These are phyloP conservation scores for Candida pseudoviswanathii DNA, from an alignment of 1,139 yeast species.

Conservation along the genomic window DNA sequence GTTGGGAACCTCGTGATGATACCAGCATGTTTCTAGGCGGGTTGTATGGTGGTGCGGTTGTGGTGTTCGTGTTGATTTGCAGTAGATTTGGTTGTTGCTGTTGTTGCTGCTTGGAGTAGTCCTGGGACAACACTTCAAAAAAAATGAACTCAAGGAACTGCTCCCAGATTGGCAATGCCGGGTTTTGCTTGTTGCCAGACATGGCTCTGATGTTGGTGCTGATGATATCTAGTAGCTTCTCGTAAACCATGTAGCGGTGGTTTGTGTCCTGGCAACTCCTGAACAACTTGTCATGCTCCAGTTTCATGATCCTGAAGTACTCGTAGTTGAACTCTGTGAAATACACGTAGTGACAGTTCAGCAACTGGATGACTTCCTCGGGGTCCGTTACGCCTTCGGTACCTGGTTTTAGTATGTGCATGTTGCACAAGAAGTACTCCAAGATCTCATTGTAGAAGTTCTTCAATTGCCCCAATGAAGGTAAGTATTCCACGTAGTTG, in stretches of 20 bases:
- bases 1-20: background rate
- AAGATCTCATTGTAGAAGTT: slow-evolving; percentile 30
- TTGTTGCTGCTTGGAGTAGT: no score
- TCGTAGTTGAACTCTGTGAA: slow-evolving; percentile 29
- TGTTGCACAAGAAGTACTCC: slow-evolving; percentile 29
- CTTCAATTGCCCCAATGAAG: slow-evolving; percentile 27
- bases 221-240: slow-evolving; percentile 17
- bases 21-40: slow-evolving; percentile 1
- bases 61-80: background rate
- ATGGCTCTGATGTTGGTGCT: slow-evolving; percentile 15
- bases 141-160: slow-evolving; percentile 21
- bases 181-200: background rate
- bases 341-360: slow-evolving; percentile 25
- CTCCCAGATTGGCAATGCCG: slow-evolving; percentile 19
- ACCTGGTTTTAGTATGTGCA: slow-evolving; percentile 15
- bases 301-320: slow-evolving; percentile 26
- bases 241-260: slow-evolving; percentile 7
- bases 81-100: background rate
- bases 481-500: slow-evolving; percentile 31
- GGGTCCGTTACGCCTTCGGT: slow-evolving; percentile 15
- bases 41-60: background rate
- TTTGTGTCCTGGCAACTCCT: background rate
- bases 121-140: slow-evolving; percentile 13
- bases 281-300: slow-evolving; percentile 21
- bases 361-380: slow-evolving; percentile 23